Percentiles rank a stretch among this genome's conserved stretches.
Evolutionary conservation across 441 rosid genomes (phyloP).

Genomic region (Euphorbia neoarborescens): DNA sequence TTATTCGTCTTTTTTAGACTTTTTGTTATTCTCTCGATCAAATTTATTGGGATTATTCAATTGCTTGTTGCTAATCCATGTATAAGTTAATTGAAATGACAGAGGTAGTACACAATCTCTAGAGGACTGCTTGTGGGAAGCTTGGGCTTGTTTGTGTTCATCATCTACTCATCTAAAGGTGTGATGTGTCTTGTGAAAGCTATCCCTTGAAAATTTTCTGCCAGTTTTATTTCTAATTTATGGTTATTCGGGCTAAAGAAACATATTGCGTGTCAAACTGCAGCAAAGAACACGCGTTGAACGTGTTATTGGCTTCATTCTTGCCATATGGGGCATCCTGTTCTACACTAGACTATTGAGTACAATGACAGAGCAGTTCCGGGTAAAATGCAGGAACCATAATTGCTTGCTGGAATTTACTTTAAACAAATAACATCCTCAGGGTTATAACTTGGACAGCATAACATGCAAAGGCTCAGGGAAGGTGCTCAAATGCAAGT

Average conservation of each 20-base stretch:
- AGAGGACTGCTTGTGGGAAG: slow-evolving; percentile 96
- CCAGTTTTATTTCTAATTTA: slow-evolving; percentile 15
- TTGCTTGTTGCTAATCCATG: slow-evolving; percentile 17
- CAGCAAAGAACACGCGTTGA: slow-evolving; percentile 92
- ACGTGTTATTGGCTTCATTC: slow-evolving; percentile 73
- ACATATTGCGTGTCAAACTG: slow-evolving; percentile 30
- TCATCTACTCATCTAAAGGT: slow-evolving; percentile 90
- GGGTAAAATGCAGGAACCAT: slow-evolving; percentile 42
- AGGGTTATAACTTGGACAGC: slow-evolving; percentile 38
- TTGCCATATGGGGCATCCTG: slow-evolving; percentile 91
- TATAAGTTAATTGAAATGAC: slow-evolving; percentile 22
- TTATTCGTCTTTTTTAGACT: background rate
- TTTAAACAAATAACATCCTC: slow-evolving; percentile 21
- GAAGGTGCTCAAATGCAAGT: slow-evolving; percentile 98
- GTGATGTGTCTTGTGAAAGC: slow-evolving; percentile 20
- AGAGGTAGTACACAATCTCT: slow-evolving; percentile 55
- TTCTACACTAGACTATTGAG: slow-evolving; percentile 89
- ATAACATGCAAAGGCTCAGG: slow-evolving; percentile 81
- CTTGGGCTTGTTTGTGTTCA: slow-evolving; percentile 92
- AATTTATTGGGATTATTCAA: slow-evolving; percentile 5
- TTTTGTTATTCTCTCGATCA: background rate
- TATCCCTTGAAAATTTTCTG: slow-evolving; percentile 15
- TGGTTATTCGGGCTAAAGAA: slow-evolving; percentile 25
- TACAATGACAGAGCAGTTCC: slow-evolving; percentile 94
- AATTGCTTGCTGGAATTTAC: slow-evolving; percentile 12